phyloP scores from a whole-genome alignment of 2,329 filamentous ascomycete species.

The Fusarium humuli region DNA sequence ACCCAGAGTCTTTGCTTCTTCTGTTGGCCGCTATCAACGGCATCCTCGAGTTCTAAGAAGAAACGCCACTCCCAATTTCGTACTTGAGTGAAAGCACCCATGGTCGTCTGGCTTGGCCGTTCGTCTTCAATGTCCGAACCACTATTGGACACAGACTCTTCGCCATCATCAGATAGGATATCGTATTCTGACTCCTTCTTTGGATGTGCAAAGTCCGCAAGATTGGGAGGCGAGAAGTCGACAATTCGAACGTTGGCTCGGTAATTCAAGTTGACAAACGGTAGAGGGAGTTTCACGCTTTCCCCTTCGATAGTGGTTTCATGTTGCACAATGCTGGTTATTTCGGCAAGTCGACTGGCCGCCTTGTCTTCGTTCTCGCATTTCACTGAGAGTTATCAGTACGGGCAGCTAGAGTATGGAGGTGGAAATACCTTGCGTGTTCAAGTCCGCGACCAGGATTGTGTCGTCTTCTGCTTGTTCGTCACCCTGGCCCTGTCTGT shows the following conservation, averaged over 20 bases:
- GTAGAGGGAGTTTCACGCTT: conserved; percentile 60
- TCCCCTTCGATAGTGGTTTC: conserved; percentile 57
- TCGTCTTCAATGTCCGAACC: conserved; percentile 26
- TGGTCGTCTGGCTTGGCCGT: conserved; percentile 30
- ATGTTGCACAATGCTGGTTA: conserved; percentile 56
- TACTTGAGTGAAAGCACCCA: conserved; percentile 42
- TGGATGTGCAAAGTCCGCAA: conserved; percentile 76
- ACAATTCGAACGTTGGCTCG: conserved; percentile 79
- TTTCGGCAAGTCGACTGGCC: conserved; percentile 52
- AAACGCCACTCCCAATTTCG: conserved; percentile 85
- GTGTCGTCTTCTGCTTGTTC: conserved; percentile 42
- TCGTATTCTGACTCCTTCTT: conserved; percentile 60
- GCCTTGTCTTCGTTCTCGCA: conserved; percentile 58
- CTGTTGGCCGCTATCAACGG: conserved; percentile 49
- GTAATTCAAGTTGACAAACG: conserved; percentile 81
- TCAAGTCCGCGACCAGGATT: conserved; percentile 47
- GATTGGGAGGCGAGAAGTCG: conserved; percentile 77
- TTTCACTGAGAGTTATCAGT: conserved; percentile 54
- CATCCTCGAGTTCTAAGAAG: conserved; percentile 81
- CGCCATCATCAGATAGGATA: conserved; percentile 59
- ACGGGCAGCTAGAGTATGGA: neutral
- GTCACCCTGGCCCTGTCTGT: conserved; percentile 5
- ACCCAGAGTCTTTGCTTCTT: conserved; percentile 70
- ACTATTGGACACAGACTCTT: conserved; percentile 25
- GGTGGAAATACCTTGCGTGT: conserved; percentile 45